Evolutionary conservation across 805 yeast species (phyloP).

Genomic region (Jamesozyma rosinii): DNA sequence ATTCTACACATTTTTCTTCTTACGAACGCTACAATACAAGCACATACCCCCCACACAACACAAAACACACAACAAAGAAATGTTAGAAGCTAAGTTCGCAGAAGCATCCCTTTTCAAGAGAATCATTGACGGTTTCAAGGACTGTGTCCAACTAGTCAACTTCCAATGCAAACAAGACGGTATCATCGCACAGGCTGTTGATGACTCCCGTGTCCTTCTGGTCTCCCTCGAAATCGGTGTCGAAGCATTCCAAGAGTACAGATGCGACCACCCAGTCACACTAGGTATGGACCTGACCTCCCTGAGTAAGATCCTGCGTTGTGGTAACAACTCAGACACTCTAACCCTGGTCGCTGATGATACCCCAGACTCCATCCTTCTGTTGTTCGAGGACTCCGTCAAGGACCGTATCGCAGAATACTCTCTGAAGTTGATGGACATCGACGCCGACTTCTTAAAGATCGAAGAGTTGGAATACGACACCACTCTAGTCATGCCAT

Average conservation of each 20-base stretch:
- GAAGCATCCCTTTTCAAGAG: conserved; percentile 87
- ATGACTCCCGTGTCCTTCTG: conserved; percentile 88
- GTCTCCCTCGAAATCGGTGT: conserved; percentile 82
- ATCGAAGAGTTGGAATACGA: conserved; percentile 92
- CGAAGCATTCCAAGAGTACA: conserved; percentile 80
- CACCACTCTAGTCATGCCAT: conserved; percentile 77
- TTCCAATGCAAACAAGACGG: conserved; percentile 95
- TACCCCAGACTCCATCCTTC: conserved; percentile 64
- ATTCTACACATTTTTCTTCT: no score
- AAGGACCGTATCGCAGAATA: conserved; percentile 90
- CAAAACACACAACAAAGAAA: conserved; percentile 30
- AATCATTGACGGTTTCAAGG: conserved; percentile 88
- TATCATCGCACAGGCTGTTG: conserved; percentile 93
- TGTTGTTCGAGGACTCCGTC: conserved; percentile 84
- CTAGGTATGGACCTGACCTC: conserved; percentile 85
- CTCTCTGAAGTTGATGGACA: conserved; percentile 86
- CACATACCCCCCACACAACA: neutral
- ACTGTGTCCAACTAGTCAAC: conserved; percentile 89
- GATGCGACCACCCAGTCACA: conserved; percentile 91
- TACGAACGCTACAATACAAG: neutral
- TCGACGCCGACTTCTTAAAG: conserved; percentile 86
- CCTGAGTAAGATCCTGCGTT: conserved; percentile 77
- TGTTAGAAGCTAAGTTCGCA: conserved; percentile 96
- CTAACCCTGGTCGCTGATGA: conserved; percentile 87
- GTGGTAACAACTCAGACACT: conserved; percentile 85